Percentiles rank a stretch among this genome's conserved stretches.
These are phyloP conservation scores for Fusarium nisikadoi DNA, from an alignment of 2,329 filamentous ascomycete genomes.

Conservation along the genomic window DNA sequence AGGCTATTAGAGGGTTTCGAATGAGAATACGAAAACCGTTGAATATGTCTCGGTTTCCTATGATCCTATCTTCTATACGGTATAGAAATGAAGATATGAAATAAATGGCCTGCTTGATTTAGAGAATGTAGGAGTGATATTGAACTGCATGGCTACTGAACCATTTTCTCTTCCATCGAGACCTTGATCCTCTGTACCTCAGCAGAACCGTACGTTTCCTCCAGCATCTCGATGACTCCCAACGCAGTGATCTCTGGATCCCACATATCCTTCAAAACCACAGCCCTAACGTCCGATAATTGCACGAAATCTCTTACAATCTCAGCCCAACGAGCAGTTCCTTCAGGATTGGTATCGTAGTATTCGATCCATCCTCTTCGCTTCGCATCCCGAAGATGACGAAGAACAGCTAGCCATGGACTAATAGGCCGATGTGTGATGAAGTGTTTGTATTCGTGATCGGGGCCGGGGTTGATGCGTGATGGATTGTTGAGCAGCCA, in stretches of 20 bases:
- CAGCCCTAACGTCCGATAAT: neutral
- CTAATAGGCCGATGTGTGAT: neutral
- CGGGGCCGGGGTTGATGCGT: neutral
- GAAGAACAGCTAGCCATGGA: constrained; percentile 1
- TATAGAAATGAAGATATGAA: neutral
- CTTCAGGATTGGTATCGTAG: constrained; percentile 4
- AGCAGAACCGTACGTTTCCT: constrained; percentile 2
- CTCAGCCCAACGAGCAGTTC: constrained; percentile 1
- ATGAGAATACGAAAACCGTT: neutral
- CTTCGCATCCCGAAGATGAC: constrained; percentile 13
- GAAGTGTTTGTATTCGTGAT: constrained; percentile 18
- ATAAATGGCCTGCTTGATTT: neutral
- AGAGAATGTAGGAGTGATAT: neutral
- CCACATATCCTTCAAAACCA: constrained; percentile 6
- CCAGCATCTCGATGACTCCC: constrained; percentile 2
- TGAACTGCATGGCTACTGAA: neutral
- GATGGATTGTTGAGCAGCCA: constrained; percentile 4
- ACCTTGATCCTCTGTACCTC: neutral
- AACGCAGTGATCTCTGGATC: constrained; percentile 5
- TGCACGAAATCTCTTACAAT: neutral
- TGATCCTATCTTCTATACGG: too few species aligned
- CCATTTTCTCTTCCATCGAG: neutral
- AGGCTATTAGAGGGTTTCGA: constrained; percentile 41
- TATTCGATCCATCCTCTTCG: constrained; percentile 10
- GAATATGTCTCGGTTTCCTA: neutral